phyloP scores from a whole-genome alignment of 2,329 filamentous ascomycete genomes.

The Aspergillus latus region DNA sequence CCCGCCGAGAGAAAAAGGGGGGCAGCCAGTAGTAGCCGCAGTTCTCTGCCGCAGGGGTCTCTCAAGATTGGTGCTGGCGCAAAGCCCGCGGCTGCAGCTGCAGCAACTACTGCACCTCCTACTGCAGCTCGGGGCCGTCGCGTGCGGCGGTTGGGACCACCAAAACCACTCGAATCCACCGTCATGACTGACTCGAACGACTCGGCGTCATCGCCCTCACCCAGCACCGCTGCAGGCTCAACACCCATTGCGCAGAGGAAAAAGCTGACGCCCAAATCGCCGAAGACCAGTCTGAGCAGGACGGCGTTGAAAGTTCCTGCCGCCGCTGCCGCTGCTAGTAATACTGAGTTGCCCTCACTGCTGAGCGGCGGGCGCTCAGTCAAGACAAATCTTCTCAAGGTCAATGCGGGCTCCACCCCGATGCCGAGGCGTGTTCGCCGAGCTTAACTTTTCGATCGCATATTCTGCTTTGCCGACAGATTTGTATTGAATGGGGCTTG shows the following conservation, averaged over 20 bases:
- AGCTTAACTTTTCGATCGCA: constrained; percentile 20
- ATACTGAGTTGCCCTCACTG: constrained; percentile 19
- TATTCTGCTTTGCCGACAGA: constrained; percentile 6
- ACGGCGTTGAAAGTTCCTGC: constrained; percentile 24
- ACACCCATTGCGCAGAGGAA: constrained; percentile 31
- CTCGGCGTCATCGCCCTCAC: constrained; percentile 16
- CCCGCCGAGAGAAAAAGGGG: constrained; percentile 24
- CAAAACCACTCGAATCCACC: constrained; percentile 24
- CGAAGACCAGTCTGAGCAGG: constrained; percentile 22
- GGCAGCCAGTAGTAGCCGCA: constrained; percentile 23
- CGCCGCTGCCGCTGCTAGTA: constrained; percentile 23
- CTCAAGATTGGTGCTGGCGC: constrained; percentile 19
- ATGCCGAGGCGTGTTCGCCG: constrained; percentile 36
- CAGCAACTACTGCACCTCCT: constrained; percentile 24
- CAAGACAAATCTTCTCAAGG: constrained; percentile 32
- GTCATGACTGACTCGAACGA: constrained; percentile 19
- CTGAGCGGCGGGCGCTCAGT: constrained; percentile 19
- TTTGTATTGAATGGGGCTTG: not conserved
- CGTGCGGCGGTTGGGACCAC: constrained; percentile 32
- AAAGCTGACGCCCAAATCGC: constrained; percentile 38
- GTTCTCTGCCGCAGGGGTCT: constrained; percentile 25
- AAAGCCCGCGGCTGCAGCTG: constrained; percentile 11
- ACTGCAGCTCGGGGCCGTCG: constrained; percentile 28
- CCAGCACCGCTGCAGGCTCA: too few species aligned
- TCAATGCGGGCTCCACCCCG: constrained; percentile 39